Evolutionary conservation across 1,284 basidiomycete genomes (phyloP).

Genomic region (Ganoderma meredithae): DNA sequence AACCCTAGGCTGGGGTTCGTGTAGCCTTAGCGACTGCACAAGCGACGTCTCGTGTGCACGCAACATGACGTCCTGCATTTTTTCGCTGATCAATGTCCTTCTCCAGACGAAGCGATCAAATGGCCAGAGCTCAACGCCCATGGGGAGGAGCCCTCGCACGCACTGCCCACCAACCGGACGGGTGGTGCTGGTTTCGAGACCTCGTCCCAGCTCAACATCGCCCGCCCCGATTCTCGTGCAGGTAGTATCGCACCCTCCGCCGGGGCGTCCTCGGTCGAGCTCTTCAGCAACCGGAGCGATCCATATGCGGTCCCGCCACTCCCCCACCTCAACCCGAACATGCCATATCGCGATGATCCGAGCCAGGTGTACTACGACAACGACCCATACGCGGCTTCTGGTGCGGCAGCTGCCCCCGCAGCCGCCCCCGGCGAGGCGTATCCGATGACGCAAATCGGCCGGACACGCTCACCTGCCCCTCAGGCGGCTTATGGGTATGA

Average conservation of each 20-base stretch:
- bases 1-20: conserved; percentile 27
- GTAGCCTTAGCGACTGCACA: neutral
- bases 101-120: conserved; percentile 80
- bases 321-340: conserved; percentile 79
- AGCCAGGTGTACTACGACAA: conserved; percentile 66
- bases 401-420: conserved; percentile 56
- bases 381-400: conserved; percentile 63
- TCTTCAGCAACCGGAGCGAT: conserved; percentile 51
- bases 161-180: conserved; percentile 67
- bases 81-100: conserved; percentile 11
- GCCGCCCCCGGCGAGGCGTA: conserved; percentile 64
- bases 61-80: conserved; percentile 12
- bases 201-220: conserved; percentile 62
- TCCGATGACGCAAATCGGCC: conserved; percentile 78
- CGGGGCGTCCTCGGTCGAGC: conserved; percentile 57
- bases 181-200: conserved; percentile 72
- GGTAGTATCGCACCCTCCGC: conserved; percentile 51
- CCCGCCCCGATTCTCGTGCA: conserved; percentile 51
- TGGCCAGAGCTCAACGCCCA: conserved; percentile 85
- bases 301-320: conserved; percentile 86
- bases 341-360: conserved; percentile 78
- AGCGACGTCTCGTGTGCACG: neutral
- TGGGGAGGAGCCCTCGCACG: conserved; percentile 48
- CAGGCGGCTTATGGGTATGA: conserved; percentile 47
- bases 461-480: conserved; percentile 44